A percentile compares a stretch with the other conserved stretches of the same genome.
Evolutionary conservation across 2,329 filamentous ascomycete species (phyloP).

Genomic region (Tothia fuscella): DNA sequence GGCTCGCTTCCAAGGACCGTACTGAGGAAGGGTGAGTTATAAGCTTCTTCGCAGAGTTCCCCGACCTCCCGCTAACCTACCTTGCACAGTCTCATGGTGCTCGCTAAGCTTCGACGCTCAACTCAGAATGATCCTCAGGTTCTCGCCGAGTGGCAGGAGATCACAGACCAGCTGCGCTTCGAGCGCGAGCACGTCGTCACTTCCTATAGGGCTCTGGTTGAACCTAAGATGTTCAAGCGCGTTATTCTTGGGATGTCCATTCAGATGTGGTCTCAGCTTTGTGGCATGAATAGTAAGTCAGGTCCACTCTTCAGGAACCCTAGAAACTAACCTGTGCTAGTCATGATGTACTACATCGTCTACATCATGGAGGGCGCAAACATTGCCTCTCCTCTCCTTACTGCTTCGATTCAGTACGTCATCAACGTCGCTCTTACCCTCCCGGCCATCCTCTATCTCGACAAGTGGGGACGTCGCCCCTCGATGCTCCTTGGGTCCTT

Average conservation of each 20-base stretch:
- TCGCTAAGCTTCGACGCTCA: conserved; percentile 43
- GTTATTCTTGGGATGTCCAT: conserved; percentile 46
- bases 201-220: conserved; percentile 38
- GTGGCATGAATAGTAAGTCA: conserved; percentile 10
- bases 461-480: conserved; percentile 46
- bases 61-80: conserved; percentile 39
- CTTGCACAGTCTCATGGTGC: too few relatives aligned
- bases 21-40: conserved; percentile 49
- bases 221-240: conserved; percentile 42
- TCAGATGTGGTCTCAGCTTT: conserved; percentile 48
- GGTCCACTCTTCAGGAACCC: not conserved
- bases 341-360: conserved; percentile 46
- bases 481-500: conserved; percentile 45
- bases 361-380: conserved; percentile 49
- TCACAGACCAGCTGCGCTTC: conserved; percentile 41
- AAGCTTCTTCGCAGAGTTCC: conserved; percentile 29
- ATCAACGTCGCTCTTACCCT: conserved; percentile 51
- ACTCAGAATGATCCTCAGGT: conserved; percentile 50
- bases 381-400: conserved; percentile 45
- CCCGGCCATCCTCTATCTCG: conserved; percentile 48
- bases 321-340: not conserved
- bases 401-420: conserved; percentile 50
- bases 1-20: conserved; percentile 55
- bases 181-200: conserved; percentile 41
- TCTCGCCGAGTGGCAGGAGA: conserved; percentile 51